phyloP scores from a whole-genome alignment of 2,329 filamentous ascomycete genomes.

The Scorias spongiosa region DNA sequence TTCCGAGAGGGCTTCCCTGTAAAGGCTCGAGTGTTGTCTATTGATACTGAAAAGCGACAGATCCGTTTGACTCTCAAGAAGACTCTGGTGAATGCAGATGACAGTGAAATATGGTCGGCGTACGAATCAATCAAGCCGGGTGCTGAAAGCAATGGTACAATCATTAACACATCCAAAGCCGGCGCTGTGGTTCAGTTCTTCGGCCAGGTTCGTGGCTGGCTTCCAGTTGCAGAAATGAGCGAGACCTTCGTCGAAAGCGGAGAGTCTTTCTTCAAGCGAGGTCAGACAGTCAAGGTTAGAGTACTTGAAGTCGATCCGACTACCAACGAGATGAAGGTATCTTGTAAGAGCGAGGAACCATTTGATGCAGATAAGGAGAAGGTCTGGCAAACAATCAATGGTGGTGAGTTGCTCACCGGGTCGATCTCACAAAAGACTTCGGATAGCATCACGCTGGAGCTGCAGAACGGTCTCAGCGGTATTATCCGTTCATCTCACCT shows the following conservation, averaged over 20 bases:
- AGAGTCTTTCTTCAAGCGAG: conserved; percentile 71
- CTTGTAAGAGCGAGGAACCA: conserved; percentile 75
- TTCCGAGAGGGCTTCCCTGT: conserved; percentile 77
- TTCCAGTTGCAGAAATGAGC: conserved; percentile 94
- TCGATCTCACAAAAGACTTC: conserved; percentile 39
- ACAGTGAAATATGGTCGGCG: conserved; percentile 59
- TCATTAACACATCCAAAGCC: conserved; percentile 61
- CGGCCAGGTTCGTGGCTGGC: conserved; percentile 64
- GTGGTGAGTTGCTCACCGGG: conserved; percentile 62
- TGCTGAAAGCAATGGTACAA: conserved; percentile 68
- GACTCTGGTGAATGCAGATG: conserved; percentile 64
- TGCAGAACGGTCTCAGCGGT: conserved; percentile 62
- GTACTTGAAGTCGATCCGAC: conserved; percentile 66
- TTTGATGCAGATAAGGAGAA: conserved; percentile 63
- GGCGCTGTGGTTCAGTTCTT: conserved; percentile 93
- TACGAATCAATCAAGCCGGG: conserved; percentile 62
- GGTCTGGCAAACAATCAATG: conserved; percentile 56
- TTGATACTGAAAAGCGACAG: conserved; percentile 58
- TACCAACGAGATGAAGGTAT: conserved; percentile 61
- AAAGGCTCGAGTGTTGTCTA: conserved; percentile 72
- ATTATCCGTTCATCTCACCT: conserved; percentile 64
- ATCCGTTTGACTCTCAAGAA: conserved; percentile 89
- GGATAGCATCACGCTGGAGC: conserved; percentile 46
- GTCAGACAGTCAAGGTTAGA: conserved; percentile 83
- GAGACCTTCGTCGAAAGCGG: conserved; percentile 89